Conservation (phyloP, 768 basidiomycete genomes). For the Hemileccinum impolitum region DNA sequence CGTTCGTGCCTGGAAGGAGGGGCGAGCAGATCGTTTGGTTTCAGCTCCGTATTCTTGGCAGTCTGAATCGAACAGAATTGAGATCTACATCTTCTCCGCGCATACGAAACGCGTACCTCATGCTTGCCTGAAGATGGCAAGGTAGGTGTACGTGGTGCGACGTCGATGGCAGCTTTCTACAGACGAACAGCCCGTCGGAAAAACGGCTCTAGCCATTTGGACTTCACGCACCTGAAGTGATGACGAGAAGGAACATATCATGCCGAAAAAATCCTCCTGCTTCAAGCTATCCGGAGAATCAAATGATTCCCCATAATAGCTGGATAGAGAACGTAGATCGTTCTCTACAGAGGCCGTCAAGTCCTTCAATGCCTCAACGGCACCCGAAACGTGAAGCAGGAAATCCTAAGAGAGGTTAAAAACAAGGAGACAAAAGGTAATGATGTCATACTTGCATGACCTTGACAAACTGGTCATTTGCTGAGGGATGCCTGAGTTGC, state of each 20-base stretch:
- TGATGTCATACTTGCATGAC: slow-evolving; percentile 61
- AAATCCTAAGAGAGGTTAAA: slow-evolving; percentile 24
- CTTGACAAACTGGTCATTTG: slow-evolving; percentile 58
- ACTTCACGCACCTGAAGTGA: slow-evolving; percentile 54
- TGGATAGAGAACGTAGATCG: slow-evolving; percentile 58
- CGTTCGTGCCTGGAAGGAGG: slow-evolving; percentile 44
- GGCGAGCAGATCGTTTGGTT: slow-evolving; percentile 27
- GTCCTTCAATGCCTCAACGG: slow-evolving; percentile 62
- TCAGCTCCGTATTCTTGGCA: slow-evolving; percentile 34
- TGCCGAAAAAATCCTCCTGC: slow-evolving; percentile 79
- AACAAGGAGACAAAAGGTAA: neutral
- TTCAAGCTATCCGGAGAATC: slow-evolving; percentile 61
- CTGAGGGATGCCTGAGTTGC: slow-evolving; percentile 25
- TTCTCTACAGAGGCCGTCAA: slow-evolving; percentile 54
- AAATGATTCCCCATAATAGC: slow-evolving; percentile 77
- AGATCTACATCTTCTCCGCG: neutral
- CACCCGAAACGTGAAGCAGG: slow-evolving; percentile 38
- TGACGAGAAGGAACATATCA: slow-evolving; percentile 71
- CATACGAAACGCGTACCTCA: slow-evolving; percentile 5
- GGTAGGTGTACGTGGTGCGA: slow-evolving; percentile 21
- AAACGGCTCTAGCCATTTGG: neutral
- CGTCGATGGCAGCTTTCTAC: slow-evolving; percentile 70
- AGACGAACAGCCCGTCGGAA: neutral
- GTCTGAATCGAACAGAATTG: slow-evolving; percentile 33
- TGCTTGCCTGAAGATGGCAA: neutral